phyloP scores from a whole-genome alignment of 2,329 filamentous ascomycete species.

The Penicillium concentricum region DNA sequence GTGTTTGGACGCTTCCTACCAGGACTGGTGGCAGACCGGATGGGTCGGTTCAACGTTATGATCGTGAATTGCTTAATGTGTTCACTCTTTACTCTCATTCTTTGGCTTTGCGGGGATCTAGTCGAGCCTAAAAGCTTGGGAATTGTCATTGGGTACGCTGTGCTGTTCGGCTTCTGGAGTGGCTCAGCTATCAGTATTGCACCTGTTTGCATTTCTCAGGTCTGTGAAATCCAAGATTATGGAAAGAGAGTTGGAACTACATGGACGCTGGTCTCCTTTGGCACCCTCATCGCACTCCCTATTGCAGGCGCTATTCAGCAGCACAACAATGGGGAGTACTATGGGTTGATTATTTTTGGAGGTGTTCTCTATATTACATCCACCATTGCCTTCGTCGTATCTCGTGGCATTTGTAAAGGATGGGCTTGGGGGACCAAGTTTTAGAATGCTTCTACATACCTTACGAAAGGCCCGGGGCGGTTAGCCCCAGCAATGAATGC shows the following conservation, averaged over 20 bases:
- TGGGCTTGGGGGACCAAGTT: background rate
- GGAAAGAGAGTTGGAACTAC: background rate
- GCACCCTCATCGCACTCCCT: background rate
- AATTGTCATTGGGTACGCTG: background rate
- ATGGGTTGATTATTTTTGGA: background rate
- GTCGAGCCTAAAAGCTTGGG: background rate
- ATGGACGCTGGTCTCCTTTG: background rate
- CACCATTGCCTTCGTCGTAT: background rate
- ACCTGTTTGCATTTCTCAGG: background rate
- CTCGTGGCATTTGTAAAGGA: background rate
- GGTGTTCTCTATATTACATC: background rate
- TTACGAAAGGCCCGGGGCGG: no score
- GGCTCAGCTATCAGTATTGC: background rate
- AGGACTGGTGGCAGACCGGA: background rate
- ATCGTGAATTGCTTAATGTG: slow-evolving; percentile 11
- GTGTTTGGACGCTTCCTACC: background rate
- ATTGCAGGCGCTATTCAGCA: background rate
- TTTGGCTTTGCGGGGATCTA: background rate
- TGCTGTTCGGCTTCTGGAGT: background rate
- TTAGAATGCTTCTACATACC: no score
- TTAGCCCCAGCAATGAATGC: no score
- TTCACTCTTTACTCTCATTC: slow-evolving; percentile 26
- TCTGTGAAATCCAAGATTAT: background rate
- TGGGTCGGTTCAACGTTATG: background rate
- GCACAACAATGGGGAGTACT: background rate